Evolutionary conservation across 1,284 basidiomycete species (phyloP).

Genomic region (Calocybe gambosa): DNA sequence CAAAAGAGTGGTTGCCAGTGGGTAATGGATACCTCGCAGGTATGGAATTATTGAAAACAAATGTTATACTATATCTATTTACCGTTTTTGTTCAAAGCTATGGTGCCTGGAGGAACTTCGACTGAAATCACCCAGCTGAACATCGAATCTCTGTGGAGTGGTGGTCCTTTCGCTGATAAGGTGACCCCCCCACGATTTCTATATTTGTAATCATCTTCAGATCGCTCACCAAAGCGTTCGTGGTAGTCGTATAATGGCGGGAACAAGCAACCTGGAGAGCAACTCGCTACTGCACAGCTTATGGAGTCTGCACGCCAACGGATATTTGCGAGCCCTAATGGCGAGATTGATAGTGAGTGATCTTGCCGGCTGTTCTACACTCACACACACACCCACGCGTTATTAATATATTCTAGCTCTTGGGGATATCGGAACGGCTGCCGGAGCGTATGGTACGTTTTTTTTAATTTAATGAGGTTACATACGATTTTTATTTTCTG

Average conservation of each 20-base stretch:
- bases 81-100: constrained; percentile 37
- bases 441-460: constrained; percentile 57
- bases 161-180: constrained; percentile 63
- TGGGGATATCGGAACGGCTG: constrained; percentile 41
- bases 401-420: constrained; percentile 44
- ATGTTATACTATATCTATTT: not conserved
- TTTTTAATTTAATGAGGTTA: not conserved
- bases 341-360: constrained; percentile 51
- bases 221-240: constrained; percentile 1
- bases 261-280: constrained; percentile 48
- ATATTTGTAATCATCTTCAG: not conserved
- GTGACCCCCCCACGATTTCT: constrained; percentile 29
- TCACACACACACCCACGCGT: not conserved
- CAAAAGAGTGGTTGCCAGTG: constrained; percentile 54
- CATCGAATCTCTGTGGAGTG: constrained; percentile 70
- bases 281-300: constrained; percentile 35
- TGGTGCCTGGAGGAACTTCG: constrained; percentile 54
- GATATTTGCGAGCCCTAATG: constrained; percentile 53
- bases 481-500: constrained; percentile 4
- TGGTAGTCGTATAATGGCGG: constrained; percentile 64
- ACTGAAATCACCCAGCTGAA: constrained; percentile 63
- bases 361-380: too few relatives aligned
- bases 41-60: constrained; percentile 17
- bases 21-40: constrained; percentile 73
- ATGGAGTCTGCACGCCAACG: constrained; percentile 49